Base-by-base conservation (phyloP, 768 basidiomycete species). In the Galerina marginata region DNA sequence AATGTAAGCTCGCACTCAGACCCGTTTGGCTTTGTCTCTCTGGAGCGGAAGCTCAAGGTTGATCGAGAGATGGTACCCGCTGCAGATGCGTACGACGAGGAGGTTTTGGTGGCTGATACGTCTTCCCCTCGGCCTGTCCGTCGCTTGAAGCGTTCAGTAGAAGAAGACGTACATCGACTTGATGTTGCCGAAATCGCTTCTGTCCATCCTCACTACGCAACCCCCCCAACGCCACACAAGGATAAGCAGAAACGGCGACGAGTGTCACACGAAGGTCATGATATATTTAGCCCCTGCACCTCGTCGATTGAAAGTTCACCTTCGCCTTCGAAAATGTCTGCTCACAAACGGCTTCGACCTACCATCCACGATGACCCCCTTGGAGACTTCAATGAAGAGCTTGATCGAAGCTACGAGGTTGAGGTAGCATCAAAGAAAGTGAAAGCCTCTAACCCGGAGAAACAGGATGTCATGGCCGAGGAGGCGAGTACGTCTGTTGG, bases 1-100 rank as follows among this genome's bases (percentile, higher is more conserved):
- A 62, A 38, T 42, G 66, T 46, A 5, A 63, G 62, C 25, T 63
- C 68, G 9, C 70, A 64, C 36, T 83, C 83, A 0, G 85, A 87
- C 60, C 85, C 84, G 0, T 87, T 87, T 60, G 86, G 85, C 0
- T 86, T 87, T 61, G 74, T 84, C 36, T 82, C 84, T n/a, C 77
- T 83, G 0, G 85, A 87, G 67, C 77, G 75, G 52, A 81, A 78
- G 50, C 67, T 86, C 61, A 83, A 82, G 64, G 76, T 70, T 1
- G 73, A 78, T 43, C 81, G 83, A 6, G 63, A 68, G 5, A 54
- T 52, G n/a, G 66, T 58, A 6, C 63, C 59, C 14, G 52, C 42
- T 4, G 33, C 26, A 16, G 56, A 48, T 14, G 59, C 43, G 16
- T 58, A 64, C 36, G 51, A 60, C 2, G 69, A 58, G 1, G 55